Conservation (phyloP, 2,329 filamentous ascomycete genomes). For the Cladosporium cucumerinum region DNA sequence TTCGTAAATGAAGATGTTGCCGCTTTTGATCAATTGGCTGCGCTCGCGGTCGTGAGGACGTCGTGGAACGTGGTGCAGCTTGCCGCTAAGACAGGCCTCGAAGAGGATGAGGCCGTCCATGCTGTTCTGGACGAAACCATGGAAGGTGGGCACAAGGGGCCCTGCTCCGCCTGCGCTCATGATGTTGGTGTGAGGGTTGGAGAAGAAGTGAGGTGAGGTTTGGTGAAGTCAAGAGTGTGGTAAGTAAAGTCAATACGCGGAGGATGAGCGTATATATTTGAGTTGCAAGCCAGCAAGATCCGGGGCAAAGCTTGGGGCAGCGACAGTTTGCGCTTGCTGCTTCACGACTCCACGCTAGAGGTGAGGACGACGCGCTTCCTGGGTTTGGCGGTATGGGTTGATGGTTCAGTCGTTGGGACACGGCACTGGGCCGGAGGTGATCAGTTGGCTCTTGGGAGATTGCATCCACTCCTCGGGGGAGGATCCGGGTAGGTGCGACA, state of each 20-base stretch:
- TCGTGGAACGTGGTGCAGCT: slow-evolving; percentile 71
- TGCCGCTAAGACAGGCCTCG: slow-evolving; percentile 70
- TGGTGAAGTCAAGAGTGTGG: neutral
- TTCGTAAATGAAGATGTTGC: slow-evolving; percentile 87
- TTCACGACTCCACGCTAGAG: neutral
- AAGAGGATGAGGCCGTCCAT: slow-evolving; percentile 75
- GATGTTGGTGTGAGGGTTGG: slow-evolving; percentile 15
- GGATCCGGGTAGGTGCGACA: neutral
- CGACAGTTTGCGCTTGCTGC: slow-evolving; percentile 18
- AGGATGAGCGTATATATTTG: slow-evolving; percentile 10
- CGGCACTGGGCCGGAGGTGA: neutral
- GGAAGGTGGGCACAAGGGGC: slow-evolving; percentile 39
- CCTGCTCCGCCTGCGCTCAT: slow-evolving; percentile 38
- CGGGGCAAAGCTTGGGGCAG: slow-evolving; percentile 10
- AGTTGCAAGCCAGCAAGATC: slow-evolving; percentile 13
- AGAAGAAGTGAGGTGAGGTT: neutral
- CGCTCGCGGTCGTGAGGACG: slow-evolving; percentile 84
- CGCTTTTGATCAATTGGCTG: slow-evolving; percentile 71
- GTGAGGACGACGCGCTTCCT: neutral
- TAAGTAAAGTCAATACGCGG: slow-evolving; percentile 9
- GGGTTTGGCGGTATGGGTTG: neutral
- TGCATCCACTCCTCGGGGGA: slow-evolving; percentile 8
- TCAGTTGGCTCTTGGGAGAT: slow-evolving; percentile 2
- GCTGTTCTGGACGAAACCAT: slow-evolving; percentile 40
- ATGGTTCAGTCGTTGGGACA: slow-evolving; percentile 10